Percentiles rank a stretch among this genome's conserved stretches.
phyloP scores from a whole-genome alignment of 2,329 filamentous ascomycete species.

The Botrytis squamosa region DNA sequence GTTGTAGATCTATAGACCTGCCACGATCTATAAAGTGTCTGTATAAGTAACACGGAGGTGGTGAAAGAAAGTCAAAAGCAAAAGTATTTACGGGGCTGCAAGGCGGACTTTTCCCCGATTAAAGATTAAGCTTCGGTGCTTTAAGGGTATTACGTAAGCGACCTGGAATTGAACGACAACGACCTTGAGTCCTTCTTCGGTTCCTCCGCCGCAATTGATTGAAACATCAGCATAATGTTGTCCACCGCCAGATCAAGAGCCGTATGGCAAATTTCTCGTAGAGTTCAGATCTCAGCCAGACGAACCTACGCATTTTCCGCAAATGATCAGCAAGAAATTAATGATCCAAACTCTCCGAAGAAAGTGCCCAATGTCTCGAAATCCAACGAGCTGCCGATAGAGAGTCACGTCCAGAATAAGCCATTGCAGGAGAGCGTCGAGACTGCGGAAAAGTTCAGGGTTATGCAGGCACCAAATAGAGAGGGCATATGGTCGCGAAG shows the following conservation, averaged over 20 bases:
- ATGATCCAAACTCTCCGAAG: constrained; percentile 46
- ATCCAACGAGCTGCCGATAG: constrained; percentile 56
- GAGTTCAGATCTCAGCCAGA: constrained; percentile 33
- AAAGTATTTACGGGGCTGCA: constrained; percentile 4
- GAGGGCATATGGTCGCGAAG: constrained; percentile 77
- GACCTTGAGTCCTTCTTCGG: constrained; percentile 6
- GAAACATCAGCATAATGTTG: constrained; percentile 43
- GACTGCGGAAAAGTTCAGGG: constrained; percentile 38
- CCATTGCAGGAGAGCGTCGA: constrained; percentile 55
- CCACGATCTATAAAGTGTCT: neutral
- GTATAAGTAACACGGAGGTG: constrained; percentile 13
- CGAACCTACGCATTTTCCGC: constrained; percentile 42
- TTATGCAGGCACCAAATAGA: constrained; percentile 80
- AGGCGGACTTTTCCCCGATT: constrained; percentile 15
- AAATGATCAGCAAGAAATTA: constrained; percentile 48
- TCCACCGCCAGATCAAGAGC: constrained; percentile 44
- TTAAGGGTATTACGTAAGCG: constrained; percentile 17
- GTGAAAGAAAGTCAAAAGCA: constrained; percentile 14
- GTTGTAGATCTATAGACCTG: neutral
- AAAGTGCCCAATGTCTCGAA: constrained; percentile 56
- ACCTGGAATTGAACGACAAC: constrained; percentile 10
- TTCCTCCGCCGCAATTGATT: constrained; percentile 27
- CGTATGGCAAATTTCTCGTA: constrained; percentile 42
- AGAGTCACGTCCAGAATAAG: constrained; percentile 51
- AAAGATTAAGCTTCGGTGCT: constrained; percentile 19